A percentile compares a stretch with the other conserved stretches of the same genome.
Conservation (phyloP, 2,329 filamentous ascomycete species). For the Penicillium sp. region DNA sequence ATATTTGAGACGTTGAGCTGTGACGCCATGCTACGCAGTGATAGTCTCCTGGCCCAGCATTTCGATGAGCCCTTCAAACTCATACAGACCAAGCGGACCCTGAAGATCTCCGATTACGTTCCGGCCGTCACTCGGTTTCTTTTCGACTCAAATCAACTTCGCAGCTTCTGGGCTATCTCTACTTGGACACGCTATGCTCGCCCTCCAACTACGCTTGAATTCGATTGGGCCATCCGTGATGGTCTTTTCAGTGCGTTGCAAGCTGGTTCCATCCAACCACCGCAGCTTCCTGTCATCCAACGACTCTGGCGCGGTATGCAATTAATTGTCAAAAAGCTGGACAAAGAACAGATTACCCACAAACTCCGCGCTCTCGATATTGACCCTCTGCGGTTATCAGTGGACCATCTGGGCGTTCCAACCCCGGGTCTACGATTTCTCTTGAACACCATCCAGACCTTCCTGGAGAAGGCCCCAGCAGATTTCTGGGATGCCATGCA, state of each 20-base stretch:
- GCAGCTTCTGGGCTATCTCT: constrained; percentile 69
- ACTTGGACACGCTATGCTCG: constrained; percentile 70
- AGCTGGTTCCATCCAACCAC: constrained; percentile 61
- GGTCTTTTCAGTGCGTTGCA: constrained; percentile 70
- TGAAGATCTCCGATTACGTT: constrained; percentile 75
- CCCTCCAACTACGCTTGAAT: constrained; percentile 71
- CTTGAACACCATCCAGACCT: constrained; percentile 69
- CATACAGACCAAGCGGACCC: constrained; percentile 75
- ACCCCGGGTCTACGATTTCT: constrained; percentile 68
- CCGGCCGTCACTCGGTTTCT: constrained; percentile 85
- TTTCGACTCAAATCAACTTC: constrained; percentile 70
- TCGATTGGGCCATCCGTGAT: constrained; percentile 84
- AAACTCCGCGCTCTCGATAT: constrained; percentile 79
- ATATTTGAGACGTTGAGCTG: constrained; percentile 90
- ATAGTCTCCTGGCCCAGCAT: constrained; percentile 56
- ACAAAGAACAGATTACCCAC: constrained; percentile 74
- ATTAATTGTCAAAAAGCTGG: constrained; percentile 73
- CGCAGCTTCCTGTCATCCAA: constrained; percentile 61
- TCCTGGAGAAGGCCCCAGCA: constrained; percentile 75
- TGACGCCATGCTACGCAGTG: constrained; percentile 70
- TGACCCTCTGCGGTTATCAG: constrained; percentile 62
- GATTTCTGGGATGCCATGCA: constrained; percentile 90
- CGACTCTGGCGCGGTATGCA: constrained; percentile 80
- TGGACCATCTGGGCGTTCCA: constrained; percentile 70
- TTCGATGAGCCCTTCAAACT: constrained; percentile 85